A percentile compares a stretch with the other conserved stretches of the same genome.
phyloP scores from a whole-genome alignment of 2,329 filamentous ascomycete genomes.

The Meredithiella fracta region DNA sequence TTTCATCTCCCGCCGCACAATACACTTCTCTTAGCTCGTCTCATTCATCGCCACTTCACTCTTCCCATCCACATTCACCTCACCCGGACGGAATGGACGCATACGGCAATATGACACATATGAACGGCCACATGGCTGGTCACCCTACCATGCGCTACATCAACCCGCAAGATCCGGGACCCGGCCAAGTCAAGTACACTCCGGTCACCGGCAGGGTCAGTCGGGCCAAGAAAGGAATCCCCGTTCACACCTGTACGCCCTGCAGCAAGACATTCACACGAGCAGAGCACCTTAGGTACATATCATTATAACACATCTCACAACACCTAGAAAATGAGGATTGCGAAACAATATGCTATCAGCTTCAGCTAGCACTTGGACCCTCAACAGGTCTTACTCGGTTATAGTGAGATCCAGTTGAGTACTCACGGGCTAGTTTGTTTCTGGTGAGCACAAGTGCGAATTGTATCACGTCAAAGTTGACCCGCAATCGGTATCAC shows the following conservation, averaged over 20 bases:
- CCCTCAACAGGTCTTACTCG: too few relatives aligned
- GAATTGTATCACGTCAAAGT: not conserved
- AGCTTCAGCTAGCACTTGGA: too few relatives aligned
- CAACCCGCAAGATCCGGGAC: not conserved
- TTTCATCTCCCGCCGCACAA: not conserved
- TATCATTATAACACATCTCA: constrained; percentile 4
- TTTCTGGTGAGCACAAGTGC: not conserved
- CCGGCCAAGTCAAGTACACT: constrained; percentile 31
- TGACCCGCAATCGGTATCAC: not conserved
- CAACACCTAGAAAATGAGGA: too few relatives aligned
- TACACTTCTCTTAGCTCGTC: not conserved
- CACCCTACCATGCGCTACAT: not conserved
- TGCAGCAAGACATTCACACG: constrained; percentile 39
- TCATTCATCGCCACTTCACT: not conserved
- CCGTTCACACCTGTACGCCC: constrained; percentile 36
- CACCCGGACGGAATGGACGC: not conserved
- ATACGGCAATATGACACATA: not conserved
- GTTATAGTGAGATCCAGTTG: too few relatives aligned
- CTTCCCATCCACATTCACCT: not conserved
- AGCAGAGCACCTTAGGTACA: constrained; percentile 44
- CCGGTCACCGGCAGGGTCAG: constrained; percentile 41
- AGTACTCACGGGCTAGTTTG: too few relatives aligned
- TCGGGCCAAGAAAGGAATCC: constrained; percentile 42
- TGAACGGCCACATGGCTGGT: not conserved
- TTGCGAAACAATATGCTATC: too few relatives aligned